Evolutionary conservation across 2,329 filamentous ascomycete genomes (phyloP), one percentile per base, ranked within the genome.

Genomic region (Dissoconium aciculare): DNA sequence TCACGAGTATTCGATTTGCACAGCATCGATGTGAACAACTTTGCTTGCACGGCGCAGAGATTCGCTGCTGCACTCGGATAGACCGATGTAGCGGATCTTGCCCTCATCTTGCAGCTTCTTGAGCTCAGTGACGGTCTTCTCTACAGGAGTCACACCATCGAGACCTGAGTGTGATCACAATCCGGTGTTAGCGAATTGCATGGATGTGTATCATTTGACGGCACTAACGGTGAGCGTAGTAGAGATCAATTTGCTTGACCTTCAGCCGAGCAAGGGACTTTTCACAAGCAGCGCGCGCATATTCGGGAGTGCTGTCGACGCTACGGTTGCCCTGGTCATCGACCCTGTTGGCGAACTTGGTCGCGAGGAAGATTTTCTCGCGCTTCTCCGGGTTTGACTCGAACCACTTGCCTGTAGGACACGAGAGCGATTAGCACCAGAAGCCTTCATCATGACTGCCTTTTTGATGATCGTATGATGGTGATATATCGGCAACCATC

Each of bases 81-180:
- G 45, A 9, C 71, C 71, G 5, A 75, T 50, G 46, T 70, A 55
- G 34, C 62, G 64, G 46, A 74, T 66, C 46, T 71, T 71, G 34
- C 69, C 68, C 39, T 66, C 60, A 45, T 57, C 47, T 39, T 64
- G 58, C 10, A 66, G 39, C 44, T 61, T 46, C 36, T 57, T 62
- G 57, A 71, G 55, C 10, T 55, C 63, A 26, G 58, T 45, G 3
- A 70, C 52, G 0, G 65, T 71, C 43, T 57, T 54, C 43, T 63
- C 60, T 28, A 64, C 52, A 2, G 60, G 60, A 4, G 58, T 62
- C 36, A 51, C 54, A 24, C 42, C 40, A 36, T 64, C 58, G 14
- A 62, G 42, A 4, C 59, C 19, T 23, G 19, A 8, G 8, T 8
- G 8, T 23, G 19, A 23, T n/a, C n/a, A n/a, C n/a, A n/a, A n/a